These are phyloP conservation scores for Discostella stelligeroides DNA, from an alignment of 108 stramenopile genomes.

Conservation along the genomic window DNA sequence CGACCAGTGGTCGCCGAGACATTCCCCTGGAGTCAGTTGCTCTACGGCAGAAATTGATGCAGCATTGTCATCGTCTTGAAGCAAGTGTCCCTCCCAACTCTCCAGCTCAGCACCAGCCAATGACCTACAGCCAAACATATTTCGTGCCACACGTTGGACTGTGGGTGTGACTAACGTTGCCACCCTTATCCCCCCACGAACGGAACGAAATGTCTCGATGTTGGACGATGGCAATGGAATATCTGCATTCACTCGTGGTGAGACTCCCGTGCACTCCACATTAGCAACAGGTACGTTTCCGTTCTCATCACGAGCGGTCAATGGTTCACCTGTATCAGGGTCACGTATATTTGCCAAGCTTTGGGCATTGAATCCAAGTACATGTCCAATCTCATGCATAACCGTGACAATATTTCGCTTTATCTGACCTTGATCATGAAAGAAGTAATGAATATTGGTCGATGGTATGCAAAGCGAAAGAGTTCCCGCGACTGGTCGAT, in stretches of 20 bases:
- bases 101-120: constrained; percentile 80
- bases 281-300: constrained; percentile 58
- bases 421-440: constrained; percentile 46
- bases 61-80: constrained; percentile 8
- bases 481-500: constrained; percentile 79
- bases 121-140: constrained; percentile 82
- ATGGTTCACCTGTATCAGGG: constrained; percentile 66
- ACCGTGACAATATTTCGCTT: constrained; percentile 64
- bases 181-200: constrained; percentile 77
- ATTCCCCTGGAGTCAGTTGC: constrained; percentile 46
- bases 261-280: constrained; percentile 59
- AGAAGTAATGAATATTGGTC: constrained; percentile 50
- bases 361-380: constrained; percentile 77
- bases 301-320: constrained; percentile 62
- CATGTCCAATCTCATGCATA: constrained; percentile 85
- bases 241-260: constrained; percentile 31
- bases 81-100: constrained; percentile 51
- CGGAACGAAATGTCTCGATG: constrained; percentile 63
- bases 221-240: constrained; percentile 72
- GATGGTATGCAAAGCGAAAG: constrained; percentile 71
- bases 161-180: constrained; percentile 81
- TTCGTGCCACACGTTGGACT: constrained; percentile 71
- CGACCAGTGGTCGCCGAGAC: constrained; percentile 88
- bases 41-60: background rate
- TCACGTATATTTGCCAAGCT: constrained; percentile 82